Evolutionary conservation across 306 rosid species (phyloP), one percentile per base, ranked within the genome.

Genomic region (Dryas drummondii): DNA sequence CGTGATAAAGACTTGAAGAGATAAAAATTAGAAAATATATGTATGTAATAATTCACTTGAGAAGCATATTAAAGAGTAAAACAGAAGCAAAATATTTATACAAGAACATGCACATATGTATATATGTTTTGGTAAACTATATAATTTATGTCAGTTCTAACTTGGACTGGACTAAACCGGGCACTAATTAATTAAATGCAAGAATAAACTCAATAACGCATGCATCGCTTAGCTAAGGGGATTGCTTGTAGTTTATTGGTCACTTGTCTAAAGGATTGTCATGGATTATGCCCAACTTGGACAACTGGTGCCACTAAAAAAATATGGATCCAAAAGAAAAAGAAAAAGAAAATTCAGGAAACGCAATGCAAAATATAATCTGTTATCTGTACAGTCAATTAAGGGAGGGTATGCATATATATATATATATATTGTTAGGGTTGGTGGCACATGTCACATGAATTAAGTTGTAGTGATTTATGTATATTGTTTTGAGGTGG

Each of bases 401-500:
- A 32, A 32, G 70, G 37, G 26, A 52, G 26, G 22, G 37, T 32
- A 32, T 32, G 2, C 1, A 32, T 1, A 32, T 32, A 32, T 27
- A 27, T 27, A 27, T 27, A 1, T 66, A 55, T 27, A 40, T 49
- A 50, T 61, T 58, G 58, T 76, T 56, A 37, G 48, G 53, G 67
- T 13, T 61, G 70, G 47, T 53, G 66, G 79, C 19, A 12, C 14
- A 57, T 22, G 78, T 32, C 37, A 67, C 46, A 56, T 9, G n/a
- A 61, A 52, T 32, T 32, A 59, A 62, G 40, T 40, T 6, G 5
- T 40, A 37, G 66, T 41, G 44, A 64, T 52, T 22, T 22, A 22
- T 22, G 60, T 52, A 50, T 51, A 61, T 60, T 59, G 75, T 71
- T 57, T 67, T 74, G 52, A 60, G 44, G 66, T 74, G 71, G 70